Base-by-base conservation (phyloP, 2,329 filamentous ascomycete genomes). In the Emergomyces pasteurianus region DNA sequence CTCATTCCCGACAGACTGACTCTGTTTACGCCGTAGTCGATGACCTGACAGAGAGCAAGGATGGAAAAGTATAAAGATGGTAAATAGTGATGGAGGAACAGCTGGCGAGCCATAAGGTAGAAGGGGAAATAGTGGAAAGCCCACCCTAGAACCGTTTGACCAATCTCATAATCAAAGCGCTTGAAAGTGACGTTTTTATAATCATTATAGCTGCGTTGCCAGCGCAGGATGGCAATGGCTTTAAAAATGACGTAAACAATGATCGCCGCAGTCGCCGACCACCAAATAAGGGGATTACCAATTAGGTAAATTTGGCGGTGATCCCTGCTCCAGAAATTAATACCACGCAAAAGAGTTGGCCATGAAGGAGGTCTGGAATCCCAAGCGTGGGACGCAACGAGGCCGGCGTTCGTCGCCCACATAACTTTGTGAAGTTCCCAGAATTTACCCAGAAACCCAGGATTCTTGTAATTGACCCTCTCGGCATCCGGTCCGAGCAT, bases 121-220 rank as follows among this genome's bases (percentile, higher is more conserved):
- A 99, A 99, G 12, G 94, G 94, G 81, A 99, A 97, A 80, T 96
- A 99, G 77, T 99, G 94, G 75, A 99, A 87, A 55, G 89, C 90
- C 94, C 94, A 99, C 67, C 89, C 94, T 9, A 99, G 83, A 38
- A 96, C 88, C 21, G 86, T 90, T 59, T 86, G 90, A 63, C 94
- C 94, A 62, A 97, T 85, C 76, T 99, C 94, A 71, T 96, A 97
- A 76, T 97, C 94, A 74, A 97, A 99, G 61, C 94, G 90, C 79
- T 96, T 96, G 81, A 97, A 95, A 46, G 83, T 88, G 56, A 85
- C 74, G 72, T 88, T 86, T 63, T 82, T 78, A 75, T 99, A 97
- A 76, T 99, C 94, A 67, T 84, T 83, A 81, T 81, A 97, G 73
- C 86, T 92, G 70, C 94, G 88, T 78, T 99, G 94, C 94, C 94